Conservation (phyloP, 192 early-diverging fungal species). For the Spizellomyces punctatus region DNA sequence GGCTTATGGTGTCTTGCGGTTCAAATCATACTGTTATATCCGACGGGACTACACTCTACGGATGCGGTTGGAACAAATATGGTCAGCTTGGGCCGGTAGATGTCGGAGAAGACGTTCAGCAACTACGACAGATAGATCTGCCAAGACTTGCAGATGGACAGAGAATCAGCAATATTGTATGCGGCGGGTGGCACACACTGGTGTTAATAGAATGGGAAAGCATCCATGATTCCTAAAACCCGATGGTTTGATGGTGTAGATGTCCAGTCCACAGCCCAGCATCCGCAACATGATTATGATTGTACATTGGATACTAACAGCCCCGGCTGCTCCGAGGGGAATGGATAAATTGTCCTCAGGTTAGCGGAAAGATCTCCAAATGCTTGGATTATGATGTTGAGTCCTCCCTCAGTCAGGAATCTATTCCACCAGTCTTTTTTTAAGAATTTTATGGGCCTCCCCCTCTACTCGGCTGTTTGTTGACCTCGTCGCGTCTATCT, state of each 20-base stretch:
- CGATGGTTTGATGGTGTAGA: background rate
- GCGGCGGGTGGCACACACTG: slow-evolving; percentile 28
- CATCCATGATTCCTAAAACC: background rate
- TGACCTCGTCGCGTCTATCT: too few relatives aligned
- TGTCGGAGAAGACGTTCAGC: background rate
- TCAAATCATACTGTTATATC: slow-evolving; percentile 10
- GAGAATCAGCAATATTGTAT: background rate
- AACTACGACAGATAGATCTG: background rate
- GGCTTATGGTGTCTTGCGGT: slow-evolving; percentile 10
- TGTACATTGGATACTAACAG: too few relatives aligned
- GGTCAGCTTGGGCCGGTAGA: background rate
- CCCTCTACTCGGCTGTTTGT: too few relatives aligned
- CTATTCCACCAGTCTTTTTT: too few relatives aligned
- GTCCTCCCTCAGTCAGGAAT: too few relatives aligned
- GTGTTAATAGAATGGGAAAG: slow-evolving; percentile 17
- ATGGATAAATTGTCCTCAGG: too few relatives aligned
- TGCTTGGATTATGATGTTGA: too few relatives aligned
- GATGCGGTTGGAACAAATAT: slow-evolving; percentile 35
- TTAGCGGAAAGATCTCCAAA: too few relatives aligned
- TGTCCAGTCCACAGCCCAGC: too few relatives aligned
- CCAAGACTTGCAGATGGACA: background rate
- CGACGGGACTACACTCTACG: slow-evolving; percentile 9
- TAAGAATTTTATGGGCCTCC: too few relatives aligned
- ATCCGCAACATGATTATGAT: too few relatives aligned
- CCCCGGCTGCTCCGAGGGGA: too few relatives aligned